Conservation (phyloP, 495 filamentous ascomycete species). For the Cercophora scortea region DNA sequence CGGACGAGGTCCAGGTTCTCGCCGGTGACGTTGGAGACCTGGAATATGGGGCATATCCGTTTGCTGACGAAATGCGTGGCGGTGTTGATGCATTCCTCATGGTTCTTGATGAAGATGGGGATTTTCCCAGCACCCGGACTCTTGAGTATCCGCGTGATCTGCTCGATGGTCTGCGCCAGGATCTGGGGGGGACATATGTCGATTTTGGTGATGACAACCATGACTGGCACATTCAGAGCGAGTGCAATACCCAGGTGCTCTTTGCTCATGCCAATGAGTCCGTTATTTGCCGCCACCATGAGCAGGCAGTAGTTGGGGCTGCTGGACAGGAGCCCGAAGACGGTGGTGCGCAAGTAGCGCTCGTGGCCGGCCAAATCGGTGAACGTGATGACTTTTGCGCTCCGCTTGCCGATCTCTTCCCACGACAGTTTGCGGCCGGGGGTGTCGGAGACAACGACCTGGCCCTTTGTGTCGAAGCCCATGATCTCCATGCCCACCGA, state of each 20-base stretch:
- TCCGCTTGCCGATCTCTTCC: slow-evolving; percentile 96
- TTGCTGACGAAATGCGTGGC: slow-evolving; percentile 94
- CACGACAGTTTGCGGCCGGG: slow-evolving; percentile 76
- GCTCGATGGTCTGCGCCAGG: slow-evolving; percentile 85
- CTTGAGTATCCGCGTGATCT: slow-evolving; percentile 86
- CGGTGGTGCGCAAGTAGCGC: slow-evolving; percentile 89
- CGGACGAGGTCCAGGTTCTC: slow-evolving; percentile 72
- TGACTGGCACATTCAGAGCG: slow-evolving; percentile 91
- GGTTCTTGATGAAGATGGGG: slow-evolving; percentile 91
- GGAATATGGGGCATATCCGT: slow-evolving; percentile 94
- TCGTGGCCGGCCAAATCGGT: slow-evolving; percentile 95
- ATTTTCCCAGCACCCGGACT: slow-evolving; percentile 91
- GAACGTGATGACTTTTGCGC: slow-evolving; percentile 93
- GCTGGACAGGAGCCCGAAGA: slow-evolving; percentile 89
- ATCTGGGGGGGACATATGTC: slow-evolving; percentile 98
- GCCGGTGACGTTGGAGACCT: slow-evolving; percentile 96
- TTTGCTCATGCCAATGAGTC: slow-evolving; percentile 94
- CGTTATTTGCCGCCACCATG: slow-evolving; percentile 98
- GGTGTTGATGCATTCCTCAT: slow-evolving; percentile 87
- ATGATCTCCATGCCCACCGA: slow-evolving; percentile 99
- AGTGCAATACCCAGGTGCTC: slow-evolving; percentile 95
- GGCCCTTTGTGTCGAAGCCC: slow-evolving; percentile 87
- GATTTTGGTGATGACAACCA: slow-evolving; percentile 98
- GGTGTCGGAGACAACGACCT: slow-evolving; percentile 71
- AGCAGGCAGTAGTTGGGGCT: slow-evolving; percentile 96